Base-by-base conservation (phyloP, 1,284 basidiomycete species). In the Mycosarcoma mackinlayi region DNA sequence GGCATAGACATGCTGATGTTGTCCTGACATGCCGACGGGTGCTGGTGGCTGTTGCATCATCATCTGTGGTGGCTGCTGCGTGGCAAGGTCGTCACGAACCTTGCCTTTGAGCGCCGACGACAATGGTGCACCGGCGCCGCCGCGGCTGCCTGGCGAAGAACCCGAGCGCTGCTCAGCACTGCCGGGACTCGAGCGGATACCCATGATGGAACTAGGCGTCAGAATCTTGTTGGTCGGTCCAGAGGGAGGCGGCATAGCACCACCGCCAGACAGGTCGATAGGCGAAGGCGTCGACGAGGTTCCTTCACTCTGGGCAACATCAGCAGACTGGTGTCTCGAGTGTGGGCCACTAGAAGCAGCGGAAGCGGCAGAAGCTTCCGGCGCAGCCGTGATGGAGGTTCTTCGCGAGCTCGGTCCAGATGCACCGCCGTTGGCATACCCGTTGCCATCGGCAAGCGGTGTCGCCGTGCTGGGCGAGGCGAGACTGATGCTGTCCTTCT, bases 171-270 rank as follows among this genome's bases (percentile, higher is more conserved):
- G 49, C 16, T 58, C 62, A 18, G 23, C 44, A 30, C 41, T 45
- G n/a, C 52, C 33, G 3, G 60, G 56, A 24, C 52, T 57, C 9
- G 49, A 55, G 18, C 68, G 57, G 28, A 82, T 75, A 41, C 80
- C 80, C 79, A 82, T 82, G 41, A 82, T 67, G 4, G 77, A 67
- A 6, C 75, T 72, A 1, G 80, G 80, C 23, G 80, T 82, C 14
- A 81, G 49, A 5, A 78, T 77, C 56, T 76, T 79, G 31, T 58
- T 55, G 13, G 57, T 48, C 3, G 68, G 60, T 1, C 56, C 41
- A 1, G 68, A 38, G 5, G 77, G 70, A 13, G 72, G 74, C n/a
- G 59, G 64, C 75, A 77, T 77, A 6, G 54, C 44, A 8, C 56
- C 60, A 14, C 48, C 54, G 16, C 67, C 57, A 7, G 51, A 56